Percentiles rank a stretch among this genome's conserved stretches.
These are phyloP conservation scores for Toxoplasma gondii DNA, from an alignment of 169 alveolate species.

Conservation along the genomic window DNA sequence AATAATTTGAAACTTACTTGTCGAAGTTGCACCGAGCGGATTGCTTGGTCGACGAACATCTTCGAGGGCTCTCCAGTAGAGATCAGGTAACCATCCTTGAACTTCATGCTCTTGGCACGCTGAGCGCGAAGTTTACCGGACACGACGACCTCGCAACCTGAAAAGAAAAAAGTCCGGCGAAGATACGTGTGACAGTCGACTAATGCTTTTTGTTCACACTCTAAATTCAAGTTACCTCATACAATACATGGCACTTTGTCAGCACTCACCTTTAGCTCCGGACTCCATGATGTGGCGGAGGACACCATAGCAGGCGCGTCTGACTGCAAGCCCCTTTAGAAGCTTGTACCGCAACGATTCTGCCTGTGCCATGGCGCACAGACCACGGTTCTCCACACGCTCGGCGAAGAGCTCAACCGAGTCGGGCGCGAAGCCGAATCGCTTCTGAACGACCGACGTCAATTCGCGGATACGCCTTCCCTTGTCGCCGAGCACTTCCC, in stretches of 20 bases:
- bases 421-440: constrained; percentile 95
- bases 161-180: background rate
- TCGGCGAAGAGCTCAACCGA: constrained; percentile 97
- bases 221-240: too few relatives aligned
- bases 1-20: constrained; percentile 75
- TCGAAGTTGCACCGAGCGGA: constrained; percentile 97
- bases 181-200: background rate
- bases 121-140: constrained; percentile 99
- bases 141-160: constrained; percentile 98
- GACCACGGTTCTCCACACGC: constrained; percentile 95
- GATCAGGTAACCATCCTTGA: constrained; percentile 93
- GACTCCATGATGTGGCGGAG: constrained; percentile 96
- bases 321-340: constrained; percentile 97
- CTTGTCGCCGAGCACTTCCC: constrained; percentile 97
- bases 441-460: constrained; percentile 96
- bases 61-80: constrained; percentile 99
- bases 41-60: constrained; percentile 96
- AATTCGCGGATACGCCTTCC: constrained; percentile 98
- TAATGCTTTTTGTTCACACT: background rate
- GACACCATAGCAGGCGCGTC: constrained; percentile 99
- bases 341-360: constrained; percentile 98
- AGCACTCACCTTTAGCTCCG: constrained; percentile 92
- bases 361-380: constrained; percentile 99
- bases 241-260: background rate
- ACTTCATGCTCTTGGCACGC: constrained; percentile 99